Base-by-base conservation (phyloP, 2,329 filamentous ascomycete species). In the Fusarium penzigii region DNA sequence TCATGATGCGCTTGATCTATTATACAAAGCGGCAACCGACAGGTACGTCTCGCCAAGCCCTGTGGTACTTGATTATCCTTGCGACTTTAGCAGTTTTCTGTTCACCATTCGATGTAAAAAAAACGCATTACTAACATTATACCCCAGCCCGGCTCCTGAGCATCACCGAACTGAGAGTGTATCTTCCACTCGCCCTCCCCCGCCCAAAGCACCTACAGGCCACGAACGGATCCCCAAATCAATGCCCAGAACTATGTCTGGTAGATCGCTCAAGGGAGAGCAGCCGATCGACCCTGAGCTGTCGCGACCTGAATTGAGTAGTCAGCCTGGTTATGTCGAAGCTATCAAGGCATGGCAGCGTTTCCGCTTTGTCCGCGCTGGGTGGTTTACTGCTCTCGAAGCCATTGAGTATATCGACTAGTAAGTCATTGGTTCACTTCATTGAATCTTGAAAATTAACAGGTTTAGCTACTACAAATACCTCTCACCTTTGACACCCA, bases 341-440 rank as follows among this genome's bases (percentile, higher is more conserved):
- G 92, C 92, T 1, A 75, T 96, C 53, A 86, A 85, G 64, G 88
- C 91, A n/a, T 99, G 94, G 94, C 85, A 87, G 2, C 81, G 91
- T 57, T 92, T 97, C 69, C 87, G 92, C 41, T 97, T 97, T 68
- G 93, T 97, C n/a, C 86, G 92, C 48, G 92, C 92, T 9, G 94
- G 94, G 10, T 97, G 93, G 93, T 94, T 99, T 70, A 96, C 92
- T 0, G 89, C 93, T 1, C 86, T 89, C 59, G 94, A 99, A 72
- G 93, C 91, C 17, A 92, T 97, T 70, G 86, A 88, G 41, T 97
- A 97, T 67, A 90, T 99, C 57, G 87, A 92, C 68, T 97, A 97
- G 87, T 90, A 80, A 65, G 84, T 74, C 36, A 29, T 14, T 3
- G 20, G 7, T 4, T n/a, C 17, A 17, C 6, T 34, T 11, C 16